Percentiles rank a stretch among this genome's conserved stretches.
Conservation (phyloP, 1,139 yeast species). For the Lizanozyma gosingica region DNA sequence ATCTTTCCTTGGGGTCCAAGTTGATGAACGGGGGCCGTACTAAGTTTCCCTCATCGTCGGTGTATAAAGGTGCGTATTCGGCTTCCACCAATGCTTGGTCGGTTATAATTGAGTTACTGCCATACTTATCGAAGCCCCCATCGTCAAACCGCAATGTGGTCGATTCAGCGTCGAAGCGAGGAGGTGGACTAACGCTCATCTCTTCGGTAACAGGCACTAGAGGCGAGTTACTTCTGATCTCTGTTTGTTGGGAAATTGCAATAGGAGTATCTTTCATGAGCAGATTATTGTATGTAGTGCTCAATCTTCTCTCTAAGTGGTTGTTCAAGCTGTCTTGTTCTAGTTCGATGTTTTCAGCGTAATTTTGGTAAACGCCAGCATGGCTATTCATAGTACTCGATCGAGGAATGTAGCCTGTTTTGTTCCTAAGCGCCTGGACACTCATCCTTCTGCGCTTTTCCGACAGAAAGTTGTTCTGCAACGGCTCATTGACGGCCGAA, state of each 20-base stretch:
- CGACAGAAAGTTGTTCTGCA: slow-evolving; percentile 17
- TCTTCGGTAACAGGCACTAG: neutral
- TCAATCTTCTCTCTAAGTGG: slow-evolving; percentile 24
- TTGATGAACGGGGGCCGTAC: slow-evolving; percentile 41
- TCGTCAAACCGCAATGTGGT: neutral
- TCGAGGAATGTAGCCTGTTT: slow-evolving; percentile 19
- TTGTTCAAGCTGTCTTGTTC: slow-evolving; percentile 18
- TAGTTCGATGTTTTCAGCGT: slow-evolving; percentile 15
- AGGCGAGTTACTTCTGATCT: neutral
- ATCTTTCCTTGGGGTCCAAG: slow-evolving; percentile 36
- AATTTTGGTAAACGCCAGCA: slow-evolving; percentile 19
- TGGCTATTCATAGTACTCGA: slow-evolving; percentile 14
- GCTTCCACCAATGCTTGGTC: neutral
- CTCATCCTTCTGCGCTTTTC: slow-evolving; percentile 25
- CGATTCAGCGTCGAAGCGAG: neutral
- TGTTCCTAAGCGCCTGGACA: slow-evolving; percentile 15
- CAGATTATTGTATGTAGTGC: slow-evolving; percentile 16
- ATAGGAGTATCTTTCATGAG: slow-evolving; percentile 10
- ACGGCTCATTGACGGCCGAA: slow-evolving; percentile 8
- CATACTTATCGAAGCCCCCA: neutral
- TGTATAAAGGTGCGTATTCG: neutral
- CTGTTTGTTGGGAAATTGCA: neutral
- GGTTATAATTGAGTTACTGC: neutral
- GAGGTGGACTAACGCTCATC: neutral
- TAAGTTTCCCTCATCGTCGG: slow-evolving; percentile 30